These are phyloP conservation scores for Zasmidium angulare DNA, from an alignment of 2,329 filamentous ascomycete species.

Conservation along the genomic window DNA sequence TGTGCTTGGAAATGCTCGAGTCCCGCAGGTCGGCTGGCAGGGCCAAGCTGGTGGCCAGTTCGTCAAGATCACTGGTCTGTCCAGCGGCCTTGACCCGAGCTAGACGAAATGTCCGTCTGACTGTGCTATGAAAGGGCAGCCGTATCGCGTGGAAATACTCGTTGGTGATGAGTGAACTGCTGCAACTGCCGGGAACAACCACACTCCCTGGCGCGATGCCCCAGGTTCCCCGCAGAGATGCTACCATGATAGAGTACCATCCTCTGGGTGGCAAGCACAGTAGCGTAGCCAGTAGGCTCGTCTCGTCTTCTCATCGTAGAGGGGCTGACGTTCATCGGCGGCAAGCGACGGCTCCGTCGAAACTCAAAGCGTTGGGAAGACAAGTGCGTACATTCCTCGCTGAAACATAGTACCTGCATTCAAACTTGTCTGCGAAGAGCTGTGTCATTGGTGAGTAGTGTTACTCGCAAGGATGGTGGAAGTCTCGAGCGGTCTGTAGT, in stretches of 20 bases:
- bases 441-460: not conserved
- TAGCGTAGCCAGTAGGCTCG: not conserved
- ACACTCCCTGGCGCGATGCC: not conserved
- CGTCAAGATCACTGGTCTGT: not conserved
- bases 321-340: not conserved
- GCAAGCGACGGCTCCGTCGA: not conserved
- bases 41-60: not conserved
- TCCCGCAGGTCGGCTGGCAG: not conserved
- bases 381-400: not conserved
- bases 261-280: not conserved
- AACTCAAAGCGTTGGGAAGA: not conserved
- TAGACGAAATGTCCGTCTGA: not conserved
- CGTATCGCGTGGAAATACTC: not conserved
- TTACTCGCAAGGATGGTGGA: not conserved
- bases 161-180: not conserved
- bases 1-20: not conserved
- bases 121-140: not conserved
- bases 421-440: not conserved
- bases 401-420: constrained; percentile 1
- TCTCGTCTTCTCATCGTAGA: not conserved
- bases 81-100: not conserved
- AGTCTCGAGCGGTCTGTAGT: not conserved
- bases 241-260: not conserved
- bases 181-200: not conserved
- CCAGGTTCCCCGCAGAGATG: constrained; percentile 7